These are phyloP conservation scores for Claviceps pazoutovae DNA, from an alignment of 2,329 filamentous ascomycete species.

Conservation along the genomic window DNA sequence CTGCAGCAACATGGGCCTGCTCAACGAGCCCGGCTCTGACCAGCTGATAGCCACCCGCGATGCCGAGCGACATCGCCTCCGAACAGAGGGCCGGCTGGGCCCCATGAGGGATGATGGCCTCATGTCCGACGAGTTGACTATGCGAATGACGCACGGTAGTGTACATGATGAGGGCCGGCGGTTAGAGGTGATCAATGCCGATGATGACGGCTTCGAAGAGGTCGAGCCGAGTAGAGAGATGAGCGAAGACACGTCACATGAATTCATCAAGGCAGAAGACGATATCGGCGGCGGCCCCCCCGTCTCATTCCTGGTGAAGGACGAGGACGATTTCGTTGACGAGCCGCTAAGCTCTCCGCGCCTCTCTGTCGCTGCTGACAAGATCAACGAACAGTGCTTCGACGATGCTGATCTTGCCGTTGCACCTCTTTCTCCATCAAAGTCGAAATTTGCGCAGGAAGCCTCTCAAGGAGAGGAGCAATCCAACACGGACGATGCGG, in stretches of 20 bases:
- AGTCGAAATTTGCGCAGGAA: constrained; percentile 14
- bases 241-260: constrained; percentile 57
- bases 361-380: constrained; percentile 47
- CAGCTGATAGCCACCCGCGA: constrained; percentile 72
- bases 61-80: constrained; percentile 64
- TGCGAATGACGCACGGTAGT: constrained; percentile 35
- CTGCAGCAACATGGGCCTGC: constrained; percentile 94
- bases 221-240: constrained; percentile 58
- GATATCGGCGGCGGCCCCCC: constrained; percentile 26
- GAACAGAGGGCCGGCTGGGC: constrained; percentile 57
- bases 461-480: not conserved
- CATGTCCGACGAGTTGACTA: constrained; percentile 44
- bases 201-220: constrained; percentile 89
- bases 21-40: constrained; percentile 86
- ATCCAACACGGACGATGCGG: not conserved
- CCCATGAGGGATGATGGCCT: constrained; percentile 25
- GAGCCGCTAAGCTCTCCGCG: constrained; percentile 58
- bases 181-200: constrained; percentile 65
- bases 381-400: constrained; percentile 35
- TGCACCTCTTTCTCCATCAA: constrained; percentile 41
- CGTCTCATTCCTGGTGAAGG: constrained; percentile 28
- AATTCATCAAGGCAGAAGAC: constrained; percentile 48
- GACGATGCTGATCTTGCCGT: constrained; percentile 44
- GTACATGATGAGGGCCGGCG: constrained; percentile 48
- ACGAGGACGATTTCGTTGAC: constrained; percentile 64